A percentile compares a stretch with the other conserved stretches of the same genome.
phyloP scores from a whole-genome alignment of 306 rosid genomes.

The Pyrus communis region DNA sequence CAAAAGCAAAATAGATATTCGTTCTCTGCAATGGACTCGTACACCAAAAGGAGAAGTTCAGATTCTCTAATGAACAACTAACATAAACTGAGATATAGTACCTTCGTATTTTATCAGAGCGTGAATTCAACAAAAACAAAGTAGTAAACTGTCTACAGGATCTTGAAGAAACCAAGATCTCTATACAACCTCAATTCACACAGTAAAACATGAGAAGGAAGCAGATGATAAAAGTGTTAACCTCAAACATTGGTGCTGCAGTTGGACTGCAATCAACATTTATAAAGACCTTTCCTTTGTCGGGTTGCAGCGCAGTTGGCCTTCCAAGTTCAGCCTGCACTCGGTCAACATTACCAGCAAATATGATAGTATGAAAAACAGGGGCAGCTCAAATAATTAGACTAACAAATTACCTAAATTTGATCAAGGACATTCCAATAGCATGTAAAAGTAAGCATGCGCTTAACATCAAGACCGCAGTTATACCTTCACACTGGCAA shows the following conservation, averaged over 20 bases:
- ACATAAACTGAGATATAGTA: not conserved
- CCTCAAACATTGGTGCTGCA: slow-evolving; percentile 8
- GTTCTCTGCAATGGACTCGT: not conserved
- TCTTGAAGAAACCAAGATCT: not conserved
- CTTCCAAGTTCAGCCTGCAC: slow-evolving; percentile 91
- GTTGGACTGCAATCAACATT: slow-evolving; percentile 10
- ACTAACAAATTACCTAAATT: not conserved
- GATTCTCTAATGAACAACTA: not conserved
- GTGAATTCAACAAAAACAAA: not conserved
- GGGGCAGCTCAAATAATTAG: not conserved
- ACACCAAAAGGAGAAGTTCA: not conserved
- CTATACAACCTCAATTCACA: not conserved
- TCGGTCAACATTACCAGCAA: slow-evolving; percentile 9
- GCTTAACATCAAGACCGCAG: slow-evolving; percentile 1
- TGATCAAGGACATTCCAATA: not conserved
- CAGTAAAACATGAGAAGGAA: not conserved
- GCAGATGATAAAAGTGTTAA: not conserved
- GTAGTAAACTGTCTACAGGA: not conserved
- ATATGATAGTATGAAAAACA: not conserved
- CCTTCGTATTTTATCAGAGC: not conserved
- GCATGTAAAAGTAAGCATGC: no score
- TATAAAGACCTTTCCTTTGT: slow-evolving; percentile 58
- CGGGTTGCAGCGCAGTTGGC: slow-evolving; percentile 57
- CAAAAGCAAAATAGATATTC: not conserved
- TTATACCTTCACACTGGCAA: slow-evolving; percentile 80